A percentile compares a stretch with the other conserved stretches of the same genome.
Evolutionary conservation across 208 protist genomes (phyloP).

Genomic region (Leishmania braziliensis): DNA sequence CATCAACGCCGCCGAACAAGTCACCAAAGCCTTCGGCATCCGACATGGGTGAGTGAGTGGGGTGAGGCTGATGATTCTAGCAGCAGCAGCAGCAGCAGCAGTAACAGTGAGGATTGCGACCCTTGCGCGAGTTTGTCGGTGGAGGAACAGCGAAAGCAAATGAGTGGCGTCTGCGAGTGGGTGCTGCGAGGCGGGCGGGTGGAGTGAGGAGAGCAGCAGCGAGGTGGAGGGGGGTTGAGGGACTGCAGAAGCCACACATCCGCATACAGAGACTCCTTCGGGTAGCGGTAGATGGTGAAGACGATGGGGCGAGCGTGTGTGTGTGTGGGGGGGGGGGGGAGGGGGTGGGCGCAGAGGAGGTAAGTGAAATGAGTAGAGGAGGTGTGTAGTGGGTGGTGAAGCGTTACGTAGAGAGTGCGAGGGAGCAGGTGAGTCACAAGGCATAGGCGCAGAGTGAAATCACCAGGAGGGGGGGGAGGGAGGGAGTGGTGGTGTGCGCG

Average conservation of each 20-base stretch:
- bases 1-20: constrained; percentile 49
- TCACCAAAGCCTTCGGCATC: constrained; percentile 58
- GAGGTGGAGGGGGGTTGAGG: constrained; percentile 6
- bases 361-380: neutral
- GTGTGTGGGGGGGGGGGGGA: no score
- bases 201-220: neutral
- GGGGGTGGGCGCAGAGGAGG: no score
- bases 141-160: neutral
- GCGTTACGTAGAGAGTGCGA: neutral
- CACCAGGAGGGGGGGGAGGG: neutral
- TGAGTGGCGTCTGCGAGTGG: neutral
- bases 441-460: neutral
- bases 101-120: neutral
- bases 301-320: neutral
- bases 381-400: neutral
- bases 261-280: neutral
- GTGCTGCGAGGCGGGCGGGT: neutral
- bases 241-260: constrained; percentile 3
- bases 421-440: neutral
- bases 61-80: neutral
- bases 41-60: constrained; percentile 13
- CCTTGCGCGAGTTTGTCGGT: no score
- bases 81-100: neutral
- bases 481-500: neutral
- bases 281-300: neutral